Conservation (phyloP, 2,329 filamentous ascomycete species). For the Penicillium sp. region DNA sequence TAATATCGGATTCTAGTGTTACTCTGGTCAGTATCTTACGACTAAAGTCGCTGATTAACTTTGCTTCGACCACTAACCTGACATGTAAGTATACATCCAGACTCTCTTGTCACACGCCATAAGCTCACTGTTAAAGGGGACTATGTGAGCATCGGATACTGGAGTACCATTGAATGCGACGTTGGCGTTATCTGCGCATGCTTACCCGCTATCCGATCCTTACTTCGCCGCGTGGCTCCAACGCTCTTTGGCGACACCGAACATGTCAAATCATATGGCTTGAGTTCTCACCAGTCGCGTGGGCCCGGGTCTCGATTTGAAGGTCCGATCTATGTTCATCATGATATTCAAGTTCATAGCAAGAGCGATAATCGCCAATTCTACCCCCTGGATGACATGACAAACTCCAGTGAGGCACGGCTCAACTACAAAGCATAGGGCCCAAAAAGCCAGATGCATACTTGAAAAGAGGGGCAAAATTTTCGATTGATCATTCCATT, state of each 20-base stretch:
- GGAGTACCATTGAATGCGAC: conserved; percentile 33
- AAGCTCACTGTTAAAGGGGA: conserved; percentile 24
- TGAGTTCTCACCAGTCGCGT: conserved; percentile 11
- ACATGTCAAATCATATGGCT: conserved; percentile 10
- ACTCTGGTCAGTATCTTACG: conserved; percentile 49
- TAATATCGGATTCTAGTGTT: conserved; percentile 32
- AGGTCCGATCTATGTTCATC: conserved; percentile 8
- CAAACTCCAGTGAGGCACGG: conserved; percentile 17
- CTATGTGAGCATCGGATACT: conserved; percentile 31
- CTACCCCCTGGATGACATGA: conserved; percentile 22
- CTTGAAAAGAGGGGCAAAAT: not conserved
- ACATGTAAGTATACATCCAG: conserved; percentile 29
- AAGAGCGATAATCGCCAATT: conserved; percentile 21
- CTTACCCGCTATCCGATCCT: conserved; percentile 35
- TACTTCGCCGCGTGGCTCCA: conserved; percentile 41
- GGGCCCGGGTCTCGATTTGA: conserved; percentile 16
- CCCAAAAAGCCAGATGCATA: not conserved
- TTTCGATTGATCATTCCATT: not conserved
- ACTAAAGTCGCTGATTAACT: conserved; percentile 45
- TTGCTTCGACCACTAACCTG: conserved; percentile 44
- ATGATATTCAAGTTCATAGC: conserved; percentile 14
- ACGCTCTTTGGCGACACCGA: conserved; percentile 36
- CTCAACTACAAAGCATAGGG: conserved; percentile 8
- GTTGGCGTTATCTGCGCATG: conserved; percentile 35
- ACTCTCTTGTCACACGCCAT: too few relatives aligned